Base-by-base conservation (phyloP, 2,329 filamentous ascomycete species). In the Colletotrichum lini region DNA sequence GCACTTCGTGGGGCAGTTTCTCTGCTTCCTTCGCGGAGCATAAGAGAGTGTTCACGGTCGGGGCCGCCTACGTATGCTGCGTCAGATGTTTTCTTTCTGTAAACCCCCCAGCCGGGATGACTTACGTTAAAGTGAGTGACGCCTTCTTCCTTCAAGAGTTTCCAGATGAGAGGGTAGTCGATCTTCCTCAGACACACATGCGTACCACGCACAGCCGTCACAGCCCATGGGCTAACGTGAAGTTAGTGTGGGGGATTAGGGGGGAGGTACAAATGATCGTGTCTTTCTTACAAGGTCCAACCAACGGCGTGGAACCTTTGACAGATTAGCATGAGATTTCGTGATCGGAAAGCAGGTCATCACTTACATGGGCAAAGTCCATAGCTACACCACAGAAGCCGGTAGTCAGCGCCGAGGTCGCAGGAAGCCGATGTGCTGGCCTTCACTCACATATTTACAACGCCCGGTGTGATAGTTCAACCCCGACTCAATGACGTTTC, bases 71-170 rank as follows among this genome's bases (percentile, higher is more conserved):
- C 49, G 23, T 10, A 15, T 15, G 16, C 23, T 35, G 38, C 10
- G 38, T 63, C 49, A 63, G 40, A 15, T 6, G 12, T n/a, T 30
- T 12, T 1, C 18, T 15, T n/a, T 16, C 9, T 13, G n/a, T 12
- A 10, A 38, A 3, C 15, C 10, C 7, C 15, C 26, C n/a, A 16
- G 8, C 42, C 0, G 96, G 96, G 0, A 96, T 96, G 0, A 96
- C 96, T 96, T 0, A 96, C 96, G 78, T 96, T 97, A 84, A 97
- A 98, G 81, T 99, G 96, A 0, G 95, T 98, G 74, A 99, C 93
- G 8, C 89, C 86, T 81, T 98, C 94, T 63, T 94, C 89, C 78
- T 95, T 97, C 44, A 99, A 84, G 4, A 99, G 84, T 59, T 89
- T 89, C 96, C 96, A 99, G 72, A 99, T 97, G 70, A 96, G 86